These are phyloP conservation scores for Avicennia marina DNA, from an alignment of 257 asterid genomes.

Conservation along the genomic window DNA sequence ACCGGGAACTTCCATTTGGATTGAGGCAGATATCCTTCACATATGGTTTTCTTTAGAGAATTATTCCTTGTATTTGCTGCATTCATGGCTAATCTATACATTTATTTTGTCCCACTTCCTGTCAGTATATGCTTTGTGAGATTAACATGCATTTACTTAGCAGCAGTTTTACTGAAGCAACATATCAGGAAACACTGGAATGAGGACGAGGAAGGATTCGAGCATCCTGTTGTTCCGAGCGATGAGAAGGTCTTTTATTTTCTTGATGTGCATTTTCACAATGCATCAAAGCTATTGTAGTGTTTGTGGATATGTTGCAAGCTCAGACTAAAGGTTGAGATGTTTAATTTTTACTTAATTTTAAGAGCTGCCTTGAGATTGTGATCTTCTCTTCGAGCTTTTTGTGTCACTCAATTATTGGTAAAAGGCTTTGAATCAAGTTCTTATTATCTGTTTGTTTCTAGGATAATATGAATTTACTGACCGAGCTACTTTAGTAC, in stretches of 20 bases:
- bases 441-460: constrained; percentile 4
- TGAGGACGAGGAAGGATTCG: constrained; percentile 77
- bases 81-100: no score
- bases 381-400: no score
- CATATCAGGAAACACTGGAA: constrained; percentile 84
- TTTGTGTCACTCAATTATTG: no score
- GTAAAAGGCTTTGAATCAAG: no score
- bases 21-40: constrained; percentile 91
- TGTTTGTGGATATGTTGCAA: not conserved
- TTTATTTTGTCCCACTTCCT: no score
- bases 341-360: constrained; percentile 7
- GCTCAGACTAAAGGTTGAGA: constrained; percentile 13
- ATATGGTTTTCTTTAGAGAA: no score
- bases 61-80: no score
- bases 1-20: constrained; percentile 62
- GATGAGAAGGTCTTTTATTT: constrained; percentile 64
- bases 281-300: not conserved
- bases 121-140: constrained; percentile 27
- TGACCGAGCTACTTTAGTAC: not conserved
- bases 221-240: constrained; percentile 75
- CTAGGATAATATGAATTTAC: not conserved
- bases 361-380: not conserved
- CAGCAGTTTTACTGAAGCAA: constrained; percentile 92
- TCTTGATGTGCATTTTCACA: constrained; percentile 11
- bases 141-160: constrained; percentile 72